Base-by-base conservation (phyloP, 1,284 basidiomycete species). In the Phlebopus sp. region DNA sequence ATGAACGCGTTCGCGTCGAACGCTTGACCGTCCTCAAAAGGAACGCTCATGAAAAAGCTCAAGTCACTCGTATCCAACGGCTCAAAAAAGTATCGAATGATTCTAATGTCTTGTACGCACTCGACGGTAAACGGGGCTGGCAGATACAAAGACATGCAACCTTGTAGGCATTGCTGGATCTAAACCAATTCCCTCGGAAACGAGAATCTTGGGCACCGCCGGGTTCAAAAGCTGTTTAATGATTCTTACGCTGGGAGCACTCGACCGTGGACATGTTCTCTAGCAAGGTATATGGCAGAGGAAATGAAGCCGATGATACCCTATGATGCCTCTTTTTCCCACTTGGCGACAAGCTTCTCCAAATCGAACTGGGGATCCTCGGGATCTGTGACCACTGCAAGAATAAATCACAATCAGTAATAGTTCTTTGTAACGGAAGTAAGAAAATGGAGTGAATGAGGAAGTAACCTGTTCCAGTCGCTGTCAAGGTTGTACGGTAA, bases 341-440 rank as follows among this genome's bases (percentile, higher is more conserved):
- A 86, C 66, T 82, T 81, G 42, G 74, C 75, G 67, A 98, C 68
- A 56, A 97, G 75, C 73, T 93, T 93, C 78, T 98, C 96, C 66
- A 98, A 78, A 78, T 99, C 95, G 73, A 99, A 99, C 57, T 82
- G 85, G 54, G 95, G 92, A 72, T 96, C 86, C 63, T 98, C 94
- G 42, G 94, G 92, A 75, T 99, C 84, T 55, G 91, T 90, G 59
- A 96, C 74, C 59, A 94, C 92, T 92, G 69, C 17, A 54, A 49
- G 41, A 52, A 47, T 55, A 44, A 50, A 18, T 32, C 53, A 37
- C 45, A 23, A 53, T 60, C 50, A 62, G 53, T 8, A 29, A 29
- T 2, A 9, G 27, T 2, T 9, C 10, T 29, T 29, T 29, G 27
- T 4, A 8, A 44, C 45, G 25, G 18, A 48, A 15, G 10, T 11